These are phyloP conservation scores for Beauveria pseudobassiana DNA, from an alignment of 2,329 filamentous ascomycete species.

Conservation along the genomic window DNA sequence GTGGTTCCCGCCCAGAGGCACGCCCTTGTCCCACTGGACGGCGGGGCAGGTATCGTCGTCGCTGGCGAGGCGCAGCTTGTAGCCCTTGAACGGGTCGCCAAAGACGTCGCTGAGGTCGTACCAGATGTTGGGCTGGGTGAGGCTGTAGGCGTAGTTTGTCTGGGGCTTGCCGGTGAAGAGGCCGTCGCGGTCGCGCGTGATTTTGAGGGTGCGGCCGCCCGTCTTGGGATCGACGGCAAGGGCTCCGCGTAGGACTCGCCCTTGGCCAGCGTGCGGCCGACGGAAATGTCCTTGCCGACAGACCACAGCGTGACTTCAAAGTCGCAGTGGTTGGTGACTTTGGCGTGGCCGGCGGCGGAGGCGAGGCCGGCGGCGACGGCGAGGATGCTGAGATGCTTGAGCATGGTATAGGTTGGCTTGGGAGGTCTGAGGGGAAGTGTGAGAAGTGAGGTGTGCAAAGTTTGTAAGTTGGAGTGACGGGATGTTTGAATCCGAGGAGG, in stretches of 20 bases:
- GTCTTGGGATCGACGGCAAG: slow-evolving; percentile 27
- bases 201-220: slow-evolving; percentile 32
- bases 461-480: background rate
- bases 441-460: background rate
- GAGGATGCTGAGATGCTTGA: slow-evolving; percentile 14
- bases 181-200: slow-evolving; percentile 27
- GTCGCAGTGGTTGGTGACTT: slow-evolving; percentile 30
- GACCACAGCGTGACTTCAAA: slow-evolving; percentile 30
- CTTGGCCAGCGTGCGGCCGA: slow-evolving; percentile 19
- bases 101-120: slow-evolving; percentile 35
- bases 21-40: slow-evolving; percentile 29
- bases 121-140: slow-evolving; percentile 28
- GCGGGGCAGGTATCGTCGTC: slow-evolving; percentile 23
- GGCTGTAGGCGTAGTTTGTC: slow-evolving; percentile 32
- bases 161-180: slow-evolving; percentile 32
- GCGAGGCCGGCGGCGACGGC: slow-evolving; percentile 16
- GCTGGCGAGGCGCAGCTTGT: slow-evolving; percentile 25
- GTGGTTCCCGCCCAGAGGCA: slow-evolving; percentile 29
- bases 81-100: slow-evolving; percentile 29
- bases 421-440: background rate
- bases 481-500: background rate
- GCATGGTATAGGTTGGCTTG: background rate
- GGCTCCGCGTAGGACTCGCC: slow-evolving; percentile 25
- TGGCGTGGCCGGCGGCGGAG: slow-evolving; percentile 26
- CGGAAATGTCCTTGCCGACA: slow-evolving; percentile 25